These are phyloP conservation scores for Xylaria sp. DNA, from an alignment of 2,329 filamentous ascomycete genomes.

Conservation along the genomic window DNA sequence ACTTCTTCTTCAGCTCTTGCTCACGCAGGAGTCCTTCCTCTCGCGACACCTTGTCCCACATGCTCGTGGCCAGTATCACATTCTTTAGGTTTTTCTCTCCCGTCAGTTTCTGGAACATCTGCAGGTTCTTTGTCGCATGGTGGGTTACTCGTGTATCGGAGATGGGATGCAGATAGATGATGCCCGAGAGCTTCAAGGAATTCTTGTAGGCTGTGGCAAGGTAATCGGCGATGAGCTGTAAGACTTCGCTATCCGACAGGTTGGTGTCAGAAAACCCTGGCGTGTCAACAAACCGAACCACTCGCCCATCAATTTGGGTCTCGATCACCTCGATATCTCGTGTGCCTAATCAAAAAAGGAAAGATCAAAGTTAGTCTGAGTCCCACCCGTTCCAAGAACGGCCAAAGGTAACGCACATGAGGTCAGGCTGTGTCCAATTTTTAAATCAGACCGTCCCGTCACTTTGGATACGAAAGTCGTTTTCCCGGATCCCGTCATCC, in stretches of 20 bases:
- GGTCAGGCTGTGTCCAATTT: conserved; percentile 43
- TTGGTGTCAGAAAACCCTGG: conserved; percentile 55
- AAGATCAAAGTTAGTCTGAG: background rate
- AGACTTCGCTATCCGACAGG: conserved; percentile 50
- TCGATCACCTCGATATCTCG: conserved; percentile 40
- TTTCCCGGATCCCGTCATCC: conserved; percentile 47
- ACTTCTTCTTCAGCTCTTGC: conserved; percentile 44
- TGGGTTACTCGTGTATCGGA: conserved; percentile 48
- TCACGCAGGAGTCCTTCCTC: conserved; percentile 37
- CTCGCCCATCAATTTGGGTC: conserved; percentile 37
- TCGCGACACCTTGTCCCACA: conserved; percentile 47
- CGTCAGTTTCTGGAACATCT: conserved; percentile 52
- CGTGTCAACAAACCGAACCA: conserved; percentile 49
- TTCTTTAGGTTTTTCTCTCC: conserved; percentile 48
- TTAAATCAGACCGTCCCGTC: conserved; percentile 40
- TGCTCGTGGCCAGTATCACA: conserved; percentile 50
- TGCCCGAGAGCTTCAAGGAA: conserved; percentile 46
- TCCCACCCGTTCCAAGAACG: background rate
- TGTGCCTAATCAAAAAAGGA: conserved; percentile 34
- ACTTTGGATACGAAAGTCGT: conserved; percentile 46
- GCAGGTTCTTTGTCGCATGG: conserved; percentile 47
- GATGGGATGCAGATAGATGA: conserved; percentile 55
- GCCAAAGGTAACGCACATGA: conserved; percentile 36
- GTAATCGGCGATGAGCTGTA: conserved; percentile 49
- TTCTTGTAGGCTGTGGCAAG: conserved; percentile 42